These are phyloP conservation scores for Dichomitus squalens DNA, from an alignment of 1,284 basidiomycete genomes.

Conservation along the genomic window DNA sequence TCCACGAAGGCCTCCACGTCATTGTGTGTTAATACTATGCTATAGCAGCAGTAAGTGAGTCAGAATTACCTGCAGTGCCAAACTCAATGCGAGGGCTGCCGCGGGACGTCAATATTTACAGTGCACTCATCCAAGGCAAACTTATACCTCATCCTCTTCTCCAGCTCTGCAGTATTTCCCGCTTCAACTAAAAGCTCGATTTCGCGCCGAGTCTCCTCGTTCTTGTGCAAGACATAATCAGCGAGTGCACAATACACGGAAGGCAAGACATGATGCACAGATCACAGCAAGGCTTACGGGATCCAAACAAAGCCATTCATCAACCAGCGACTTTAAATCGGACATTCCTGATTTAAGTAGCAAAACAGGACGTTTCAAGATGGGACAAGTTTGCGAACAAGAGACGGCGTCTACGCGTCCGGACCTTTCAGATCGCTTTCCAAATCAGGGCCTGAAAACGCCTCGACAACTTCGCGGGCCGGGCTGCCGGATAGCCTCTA, in stretches of 20 bases:
- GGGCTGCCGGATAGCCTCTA: too few relatives aligned
- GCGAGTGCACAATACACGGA: too few relatives aligned
- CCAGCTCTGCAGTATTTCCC: conserved; percentile 27
- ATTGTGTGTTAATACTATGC: neutral
- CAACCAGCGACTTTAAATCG: conserved; percentile 44
- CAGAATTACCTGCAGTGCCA: conserved; percentile 73
- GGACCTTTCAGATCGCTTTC: neutral
- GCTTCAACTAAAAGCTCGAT: conserved; percentile 27
- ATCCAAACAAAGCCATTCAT: conserved; percentile 60
- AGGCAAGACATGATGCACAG: neutral
- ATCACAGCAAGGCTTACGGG: conserved; percentile 43
- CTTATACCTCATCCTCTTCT: conserved; percentile 33
- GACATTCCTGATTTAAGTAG: neutral
- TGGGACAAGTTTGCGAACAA: neutral
- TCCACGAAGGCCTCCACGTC: conserved; percentile 67
- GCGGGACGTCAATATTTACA: neutral
- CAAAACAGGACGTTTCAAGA: neutral
- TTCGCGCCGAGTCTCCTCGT: conserved; percentile 31
- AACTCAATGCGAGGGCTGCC: conserved; percentile 75
- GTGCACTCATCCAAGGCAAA: neutral
- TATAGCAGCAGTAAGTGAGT: too few relatives aligned
- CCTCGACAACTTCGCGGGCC: too few relatives aligned
- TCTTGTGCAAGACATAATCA: conserved; percentile 19
- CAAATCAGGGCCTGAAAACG: neutral
- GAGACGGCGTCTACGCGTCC: neutral